Percentiles rank a stretch among this genome's conserved stretches.
Evolutionary conservation across 2,329 filamentous ascomycete genomes (phyloP).

Genomic region (Fusarium nanum): DNA sequence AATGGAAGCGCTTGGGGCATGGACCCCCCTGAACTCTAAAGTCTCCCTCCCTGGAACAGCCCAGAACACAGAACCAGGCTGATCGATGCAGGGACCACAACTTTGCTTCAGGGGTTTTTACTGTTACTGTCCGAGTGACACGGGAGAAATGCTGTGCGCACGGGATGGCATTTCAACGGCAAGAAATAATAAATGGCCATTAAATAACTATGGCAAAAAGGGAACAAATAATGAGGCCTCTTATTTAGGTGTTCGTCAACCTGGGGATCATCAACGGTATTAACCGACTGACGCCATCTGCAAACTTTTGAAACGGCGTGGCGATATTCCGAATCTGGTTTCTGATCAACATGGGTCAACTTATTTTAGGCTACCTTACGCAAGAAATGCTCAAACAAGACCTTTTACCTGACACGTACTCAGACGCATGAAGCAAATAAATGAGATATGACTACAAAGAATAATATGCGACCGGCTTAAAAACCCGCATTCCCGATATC

Average conservation of each 20-base stretch:
- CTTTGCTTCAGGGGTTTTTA: constrained; percentile 28
- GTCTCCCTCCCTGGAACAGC: constrained; percentile 4
- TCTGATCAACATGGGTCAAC: not conserved
- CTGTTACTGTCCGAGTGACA: constrained; percentile 26
- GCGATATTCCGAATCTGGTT: constrained; percentile 1
- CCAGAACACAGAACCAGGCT: not conserved
- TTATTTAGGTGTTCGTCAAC: not conserved
- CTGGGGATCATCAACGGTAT: not conserved
- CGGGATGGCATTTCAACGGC: not conserved
- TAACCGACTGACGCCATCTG: constrained; percentile 4
- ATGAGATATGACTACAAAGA: not conserved
- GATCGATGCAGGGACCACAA: constrained; percentile 39
- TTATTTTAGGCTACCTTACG: not conserved
- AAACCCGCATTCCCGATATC: not conserved
- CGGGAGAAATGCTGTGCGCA: constrained; percentile 15
- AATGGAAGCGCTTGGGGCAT: not conserved
- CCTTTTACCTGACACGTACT: not conserved
- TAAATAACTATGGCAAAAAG: not conserved
- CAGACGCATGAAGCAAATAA: not conserved
- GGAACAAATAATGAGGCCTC: not conserved
- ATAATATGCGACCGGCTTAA: not conserved
- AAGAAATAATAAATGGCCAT: not conserved
- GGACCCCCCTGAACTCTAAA: constrained; percentile 17
- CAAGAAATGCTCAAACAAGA: not conserved
- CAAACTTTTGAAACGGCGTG: not conserved